These are phyloP conservation scores for Dothistroma pini DNA, from an alignment of 2,329 filamentous ascomycete species.

Conservation along the genomic window DNA sequence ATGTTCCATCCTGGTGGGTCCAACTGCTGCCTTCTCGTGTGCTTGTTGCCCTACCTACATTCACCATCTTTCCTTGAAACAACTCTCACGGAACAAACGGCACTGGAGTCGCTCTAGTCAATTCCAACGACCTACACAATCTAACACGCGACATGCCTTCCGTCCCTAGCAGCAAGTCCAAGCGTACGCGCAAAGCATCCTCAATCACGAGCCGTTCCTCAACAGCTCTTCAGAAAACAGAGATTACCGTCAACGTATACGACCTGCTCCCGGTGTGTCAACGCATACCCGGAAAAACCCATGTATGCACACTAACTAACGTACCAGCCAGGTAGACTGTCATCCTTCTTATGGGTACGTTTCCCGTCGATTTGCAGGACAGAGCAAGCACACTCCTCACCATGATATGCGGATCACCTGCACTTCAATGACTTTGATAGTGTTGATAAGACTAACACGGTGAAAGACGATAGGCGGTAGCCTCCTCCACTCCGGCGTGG, in stretches of 20 bases:
- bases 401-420: too few relatives aligned
- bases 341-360: constrained; percentile 62
- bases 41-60: not conserved
- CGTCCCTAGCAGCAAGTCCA: constrained; percentile 6
- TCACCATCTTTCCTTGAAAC: not conserved
- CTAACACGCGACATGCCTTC: constrained; percentile 5
- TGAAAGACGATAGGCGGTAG: constrained; percentile 64
- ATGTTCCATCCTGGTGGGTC: not conserved
- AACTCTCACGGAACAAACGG: not conserved
- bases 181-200: constrained; percentile 17
- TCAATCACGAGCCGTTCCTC: constrained; percentile 8
- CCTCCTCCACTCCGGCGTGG: constrained; percentile 77
- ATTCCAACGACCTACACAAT: not conserved
- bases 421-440: too few relatives aligned
- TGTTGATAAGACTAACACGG: too few relatives aligned
- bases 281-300: not conserved
- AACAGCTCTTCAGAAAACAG: constrained; percentile 26
- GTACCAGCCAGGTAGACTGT: constrained; percentile 65
- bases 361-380: too few relatives aligned
- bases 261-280: constrained; percentile 36
- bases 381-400: too few relatives aligned
- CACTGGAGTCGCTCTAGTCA: not conserved
- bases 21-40: not conserved
- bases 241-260: constrained; percentile 38
- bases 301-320: constrained; percentile 13